Base-by-base conservation (phyloP, 2,329 filamentous ascomycete genomes). In the Ophiostoma pallidulum region DNA sequence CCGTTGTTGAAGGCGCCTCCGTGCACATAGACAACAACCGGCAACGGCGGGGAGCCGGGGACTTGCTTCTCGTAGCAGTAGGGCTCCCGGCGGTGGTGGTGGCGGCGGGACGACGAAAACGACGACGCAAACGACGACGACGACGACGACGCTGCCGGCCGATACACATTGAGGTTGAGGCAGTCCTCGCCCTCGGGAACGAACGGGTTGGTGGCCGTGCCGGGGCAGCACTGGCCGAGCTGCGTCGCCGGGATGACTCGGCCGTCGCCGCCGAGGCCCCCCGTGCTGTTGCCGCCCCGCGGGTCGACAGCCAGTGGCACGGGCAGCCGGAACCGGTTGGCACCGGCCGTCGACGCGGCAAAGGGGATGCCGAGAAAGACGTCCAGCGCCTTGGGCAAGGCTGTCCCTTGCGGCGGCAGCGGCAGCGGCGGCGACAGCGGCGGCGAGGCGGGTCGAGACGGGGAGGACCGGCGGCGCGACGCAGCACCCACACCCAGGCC, bases 1-100 rank as follows among this genome's bases (percentile, higher is more conserved):
- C 76, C 69, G 57, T 70, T 69, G 65, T 81, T 74, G 65, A 82
- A 84, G 6, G 68, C 73, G 3, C 80, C 80, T 38, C 80, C 80
- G 57, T 83, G 79, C 28, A 84, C 63, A 57, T 80, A 82, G 2
- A 82, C 62, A n/a, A 75, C 60, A 13, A 80, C 74, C 1, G 77
- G 72, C 24, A 73, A 50, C 36, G 24, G 48, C 3, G 28, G 16
- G 36, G 56, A 57, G 3, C 13, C 40, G 55, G 58, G 31, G 13
- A 39, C 8, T 24, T 24, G 35, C 26, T 41, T 38, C n/a, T n/a
- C 32, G 2, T 24, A 39, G 26, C 3, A 22, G 20, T 35, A n/a
- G n/a, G n/a, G n/a, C n/a, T n/a, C n/a, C n/a, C n/a, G n/a, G n/a
- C n/a, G n/a, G n/a, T n/a, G n/a, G n/a, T n/a, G n/a, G n/a, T n/a